Evolutionary conservation across 2,329 filamentous ascomycete species (phyloP).

Genomic region (Talaromyces sp.): DNA sequence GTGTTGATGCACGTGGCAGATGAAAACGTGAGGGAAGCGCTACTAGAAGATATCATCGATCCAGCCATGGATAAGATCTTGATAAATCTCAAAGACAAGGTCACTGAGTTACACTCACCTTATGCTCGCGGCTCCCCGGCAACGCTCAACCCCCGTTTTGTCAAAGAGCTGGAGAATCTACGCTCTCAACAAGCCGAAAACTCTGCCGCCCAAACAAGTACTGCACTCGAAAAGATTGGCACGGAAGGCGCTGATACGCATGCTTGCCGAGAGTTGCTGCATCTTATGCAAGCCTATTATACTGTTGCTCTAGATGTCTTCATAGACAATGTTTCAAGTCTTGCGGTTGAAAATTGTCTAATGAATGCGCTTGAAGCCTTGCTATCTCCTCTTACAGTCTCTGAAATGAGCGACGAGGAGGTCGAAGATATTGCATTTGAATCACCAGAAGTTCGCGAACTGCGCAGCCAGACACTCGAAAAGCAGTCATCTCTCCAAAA

Average conservation of each 20-base stretch:
- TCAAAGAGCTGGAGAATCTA: conserved; percentile 25
- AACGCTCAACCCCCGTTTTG: conserved; percentile 37
- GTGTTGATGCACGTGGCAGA: conserved; percentile 13
- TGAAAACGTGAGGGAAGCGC: conserved; percentile 14
- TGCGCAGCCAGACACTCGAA: conserved; percentile 14
- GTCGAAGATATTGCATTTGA: conserved; percentile 26
- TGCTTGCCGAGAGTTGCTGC: conserved; percentile 14
- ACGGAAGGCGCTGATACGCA: conserved; percentile 5
- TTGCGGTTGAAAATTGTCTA: conserved; percentile 40
- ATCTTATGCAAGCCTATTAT: conserved; percentile 18
- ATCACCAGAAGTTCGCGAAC: conserved; percentile 20
- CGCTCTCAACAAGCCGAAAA: neutral
- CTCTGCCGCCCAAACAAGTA: neutral
- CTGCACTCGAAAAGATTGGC: neutral
- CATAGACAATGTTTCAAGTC: conserved; percentile 35
- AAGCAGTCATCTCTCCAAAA: conserved; percentile 15
- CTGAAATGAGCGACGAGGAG: conserved; percentile 30
- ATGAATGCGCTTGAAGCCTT: conserved; percentile 34
- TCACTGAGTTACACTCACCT: conserved; percentile 45
- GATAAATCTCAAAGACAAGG: conserved; percentile 11
- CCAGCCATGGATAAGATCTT: conserved; percentile 11
- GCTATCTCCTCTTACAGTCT: conserved; percentile 31
- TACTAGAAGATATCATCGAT: conserved; percentile 14
- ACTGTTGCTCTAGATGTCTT: conserved; percentile 30
- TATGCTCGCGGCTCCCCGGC: conserved; percentile 38